Conservation (phyloP, 352 stramenopile genomes). For the Globisporangium lucens region DNA sequence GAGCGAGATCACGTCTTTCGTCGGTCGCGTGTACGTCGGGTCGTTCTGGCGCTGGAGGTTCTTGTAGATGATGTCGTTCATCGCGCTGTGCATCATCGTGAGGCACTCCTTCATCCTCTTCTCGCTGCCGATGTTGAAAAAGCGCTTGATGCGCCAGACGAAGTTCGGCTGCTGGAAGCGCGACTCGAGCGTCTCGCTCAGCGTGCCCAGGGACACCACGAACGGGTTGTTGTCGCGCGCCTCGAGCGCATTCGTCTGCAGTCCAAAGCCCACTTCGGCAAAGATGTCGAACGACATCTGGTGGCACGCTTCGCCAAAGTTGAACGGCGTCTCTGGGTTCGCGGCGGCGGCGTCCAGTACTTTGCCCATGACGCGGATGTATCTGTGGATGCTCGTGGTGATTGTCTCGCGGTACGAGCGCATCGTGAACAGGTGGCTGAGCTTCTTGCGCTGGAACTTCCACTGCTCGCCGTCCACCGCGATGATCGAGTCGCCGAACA, state of each 20-base stretch:
- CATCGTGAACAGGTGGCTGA: conserved; percentile 80
- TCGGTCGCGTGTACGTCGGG: not conserved
- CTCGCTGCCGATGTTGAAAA: conserved; percentile 36
- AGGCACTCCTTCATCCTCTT: conserved; percentile 35
- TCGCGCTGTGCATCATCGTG: conserved; percentile 37
- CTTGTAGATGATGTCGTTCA: conserved; percentile 46
- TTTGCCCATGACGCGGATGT: conserved; percentile 31
- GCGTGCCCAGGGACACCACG: conserved; percentile 15
- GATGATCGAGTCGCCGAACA: conserved; percentile 59
- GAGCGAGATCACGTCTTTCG: conserved; percentile 28
- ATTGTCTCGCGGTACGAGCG: conserved; percentile 36
- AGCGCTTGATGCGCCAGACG: conserved; percentile 39
- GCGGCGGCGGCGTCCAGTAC: conserved; percentile 15
- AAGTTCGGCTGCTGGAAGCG: conserved; percentile 35
- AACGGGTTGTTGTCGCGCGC: conserved; percentile 38
- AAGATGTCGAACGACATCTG: conserved; percentile 55
- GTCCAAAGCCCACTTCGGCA: conserved; percentile 42
- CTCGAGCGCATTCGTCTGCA: conserved; percentile 45
- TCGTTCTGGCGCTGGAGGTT: conserved; percentile 32
- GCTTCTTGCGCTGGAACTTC: conserved; percentile 56
- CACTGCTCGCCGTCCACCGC: conserved; percentile 45
- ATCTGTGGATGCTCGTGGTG: conserved; percentile 33
- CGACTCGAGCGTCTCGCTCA: conserved; percentile 7
- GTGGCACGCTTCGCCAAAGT: conserved; percentile 32
- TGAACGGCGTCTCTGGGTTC: conserved; percentile 6